Evolutionary conservation across 805 yeast genomes (phyloP).

Genomic region (Komagataella kurtzmanii): DNA sequence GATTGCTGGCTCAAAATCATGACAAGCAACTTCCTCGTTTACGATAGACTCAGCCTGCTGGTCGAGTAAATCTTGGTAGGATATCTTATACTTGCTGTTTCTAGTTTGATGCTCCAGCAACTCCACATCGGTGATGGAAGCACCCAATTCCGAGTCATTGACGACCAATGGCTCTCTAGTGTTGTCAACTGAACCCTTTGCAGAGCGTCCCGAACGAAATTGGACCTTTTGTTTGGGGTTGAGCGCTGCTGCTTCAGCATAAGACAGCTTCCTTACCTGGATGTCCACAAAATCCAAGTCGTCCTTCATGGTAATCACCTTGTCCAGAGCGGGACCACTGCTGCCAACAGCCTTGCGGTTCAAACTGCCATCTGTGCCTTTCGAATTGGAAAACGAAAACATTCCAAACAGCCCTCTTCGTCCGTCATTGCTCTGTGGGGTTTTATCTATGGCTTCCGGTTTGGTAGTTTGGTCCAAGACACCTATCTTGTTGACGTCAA

Average conservation of each 20-base stretch:
- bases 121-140: constrained; percentile 18
- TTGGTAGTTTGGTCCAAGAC: background rate
- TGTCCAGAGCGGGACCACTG: background rate
- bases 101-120: constrained; percentile 9
- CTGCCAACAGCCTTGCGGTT: background rate
- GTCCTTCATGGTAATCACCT: constrained; percentile 18
- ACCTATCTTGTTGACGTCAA: background rate
- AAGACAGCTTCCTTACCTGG: constrained; percentile 31
- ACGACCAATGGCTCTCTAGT: constrained; percentile 11
- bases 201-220: background rate
- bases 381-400: background rate
- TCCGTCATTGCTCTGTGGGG: background rate
- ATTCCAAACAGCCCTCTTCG: background rate
- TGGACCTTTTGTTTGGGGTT: constrained; percentile 4
- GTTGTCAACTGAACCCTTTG: background rate
- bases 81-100: background rate
- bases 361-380: background rate
- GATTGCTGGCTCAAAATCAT: background rate
- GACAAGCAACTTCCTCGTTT: background rate
- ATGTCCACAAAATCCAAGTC: constrained; percentile 31
- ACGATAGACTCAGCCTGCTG: background rate
- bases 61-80: background rate
- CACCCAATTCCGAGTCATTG: constrained; percentile 16
- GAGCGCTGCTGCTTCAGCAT: constrained; percentile 37
- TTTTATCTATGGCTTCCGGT: background rate